Evolutionary conservation across 2,329 filamentous ascomycete species (phyloP), one percentile per base, ranked within the genome.

Genomic region (Fusarium verrucosum): DNA sequence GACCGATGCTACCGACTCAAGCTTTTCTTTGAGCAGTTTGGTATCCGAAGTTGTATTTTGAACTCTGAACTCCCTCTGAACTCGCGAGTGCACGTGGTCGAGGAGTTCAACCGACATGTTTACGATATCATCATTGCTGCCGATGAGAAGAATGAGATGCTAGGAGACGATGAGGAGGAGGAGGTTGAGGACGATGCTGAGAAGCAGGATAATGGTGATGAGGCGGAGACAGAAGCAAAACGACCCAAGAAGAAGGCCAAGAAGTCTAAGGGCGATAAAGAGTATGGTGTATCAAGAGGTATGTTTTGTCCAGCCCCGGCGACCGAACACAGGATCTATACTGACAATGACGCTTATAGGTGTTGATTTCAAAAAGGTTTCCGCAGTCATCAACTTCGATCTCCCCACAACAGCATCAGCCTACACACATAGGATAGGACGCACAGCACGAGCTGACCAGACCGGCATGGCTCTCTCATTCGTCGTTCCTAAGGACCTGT

Each of bases 71-170:
- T 99, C 32, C 95, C 95, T 1, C 89, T 98, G 66, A 97, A 97
- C 73, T 95, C 92, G 2, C 85, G 95, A 58, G 88, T 97, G 35
- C 94, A 99, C 74, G 93, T 97, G 3, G 94, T 99, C 4, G 91
- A 98, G 71, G 93, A 98, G 76, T 99, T 99, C 80, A 99, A 98
- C 81, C 91, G 92, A 78, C 92, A 92, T 50, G 89, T 98, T 8
- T 99, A 99, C 82, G 94, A 99, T 71, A 97, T 98, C 62, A 94
- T 99, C 68, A 97, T 99, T 71, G 95, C 95, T 1, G 94, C 92
- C 1, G 95, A 99, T 70, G 94, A 97, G 74, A 90, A 97, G 75
- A 90, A 91, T 66, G 93, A 96, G 73, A 86, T 96, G 11, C 77
- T 97, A 11, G 92, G 91, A 13, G 84, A 87, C 19, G 87, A 89